phyloP scores from a whole-genome alignment of 352 stramenopile genomes.

The Phytophthora fragariae region DNA sequence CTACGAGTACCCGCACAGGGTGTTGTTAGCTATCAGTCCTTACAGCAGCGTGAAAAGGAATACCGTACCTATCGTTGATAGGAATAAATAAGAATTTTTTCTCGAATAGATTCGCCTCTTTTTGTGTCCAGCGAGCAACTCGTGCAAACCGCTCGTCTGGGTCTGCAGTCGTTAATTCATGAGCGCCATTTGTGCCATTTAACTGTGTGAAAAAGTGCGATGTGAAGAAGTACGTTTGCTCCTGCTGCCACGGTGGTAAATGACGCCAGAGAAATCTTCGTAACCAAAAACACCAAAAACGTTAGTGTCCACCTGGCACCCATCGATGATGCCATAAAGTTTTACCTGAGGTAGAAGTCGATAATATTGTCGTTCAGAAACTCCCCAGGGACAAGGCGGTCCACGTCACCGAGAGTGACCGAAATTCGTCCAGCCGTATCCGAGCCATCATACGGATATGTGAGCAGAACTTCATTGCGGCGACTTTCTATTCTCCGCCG shows the following conservation, averaged over 20 bases:
- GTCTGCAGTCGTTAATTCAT: constrained; percentile 34
- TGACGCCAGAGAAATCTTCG: constrained; percentile 77
- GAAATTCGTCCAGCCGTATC: constrained; percentile 60
- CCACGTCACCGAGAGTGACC: constrained; percentile 88
- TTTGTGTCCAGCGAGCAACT: constrained; percentile 86
- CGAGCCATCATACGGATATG: constrained; percentile 71
- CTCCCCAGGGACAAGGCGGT: constrained; percentile 88
- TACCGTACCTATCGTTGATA: constrained; percentile 84
- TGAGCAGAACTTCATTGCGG: constrained; percentile 55
- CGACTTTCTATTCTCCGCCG: constrained; percentile 40
- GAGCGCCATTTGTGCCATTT: constrained; percentile 50
- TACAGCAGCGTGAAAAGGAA: not conserved
- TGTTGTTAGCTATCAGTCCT: constrained; percentile 1
- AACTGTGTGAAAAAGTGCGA: constrained; percentile 97
- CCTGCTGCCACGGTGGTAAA: constrained; percentile 61
- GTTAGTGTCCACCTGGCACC: not conserved
- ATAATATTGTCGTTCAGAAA: constrained; percentile 96
- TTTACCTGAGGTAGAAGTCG: constrained; percentile 93
- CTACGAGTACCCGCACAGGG: constrained; percentile 35
- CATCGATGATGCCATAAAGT: not conserved
- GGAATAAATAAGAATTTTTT: constrained; percentile 91
- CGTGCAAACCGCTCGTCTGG: constrained; percentile 61
- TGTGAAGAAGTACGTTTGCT: constrained; percentile 93
- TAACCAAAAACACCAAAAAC: constrained; percentile 1
- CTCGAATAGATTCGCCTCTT: constrained; percentile 82